These are phyloP conservation scores for Prunus yedoensis DNA, from an alignment of 331 rosid species.

Conservation along the genomic window DNA sequence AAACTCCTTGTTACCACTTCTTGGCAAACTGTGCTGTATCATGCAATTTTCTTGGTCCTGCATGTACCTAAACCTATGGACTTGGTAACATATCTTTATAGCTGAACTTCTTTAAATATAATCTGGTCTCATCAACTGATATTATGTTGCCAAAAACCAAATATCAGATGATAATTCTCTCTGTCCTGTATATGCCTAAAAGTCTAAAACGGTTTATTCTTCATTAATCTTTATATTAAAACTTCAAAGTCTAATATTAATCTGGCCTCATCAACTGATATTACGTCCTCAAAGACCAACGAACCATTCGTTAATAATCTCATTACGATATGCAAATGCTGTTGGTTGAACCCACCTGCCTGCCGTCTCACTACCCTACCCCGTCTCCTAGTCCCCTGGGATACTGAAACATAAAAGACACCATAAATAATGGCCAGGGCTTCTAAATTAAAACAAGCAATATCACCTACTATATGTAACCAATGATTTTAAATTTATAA, in stretches of 20 bases:
- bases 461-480: background rate
- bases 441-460: slow-evolving; percentile 1
- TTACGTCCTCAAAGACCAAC: background rate
- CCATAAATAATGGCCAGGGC: slow-evolving; percentile 1
- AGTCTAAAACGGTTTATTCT: too few species aligned
- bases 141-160: background rate
- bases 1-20: background rate
- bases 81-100: background rate
- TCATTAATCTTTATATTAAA: too few species aligned
- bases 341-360: background rate
- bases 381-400: background rate
- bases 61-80: background rate
- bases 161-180: background rate
- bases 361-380: background rate
- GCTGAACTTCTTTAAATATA: background rate
- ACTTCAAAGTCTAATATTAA: background rate
- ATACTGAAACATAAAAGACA: background rate
- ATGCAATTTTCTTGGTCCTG: background rate
- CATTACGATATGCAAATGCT: background rate
- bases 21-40: background rate
- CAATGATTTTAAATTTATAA: slow-evolving; percentile 1
- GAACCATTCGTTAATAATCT: background rate
- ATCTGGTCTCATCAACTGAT: background rate
- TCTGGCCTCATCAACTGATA: slow-evolving; percentile 1
- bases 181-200: too few species aligned